Base-by-base conservation (phyloP, 495 filamentous ascomycete genomes). In the Neurospora intermedia region DNA sequence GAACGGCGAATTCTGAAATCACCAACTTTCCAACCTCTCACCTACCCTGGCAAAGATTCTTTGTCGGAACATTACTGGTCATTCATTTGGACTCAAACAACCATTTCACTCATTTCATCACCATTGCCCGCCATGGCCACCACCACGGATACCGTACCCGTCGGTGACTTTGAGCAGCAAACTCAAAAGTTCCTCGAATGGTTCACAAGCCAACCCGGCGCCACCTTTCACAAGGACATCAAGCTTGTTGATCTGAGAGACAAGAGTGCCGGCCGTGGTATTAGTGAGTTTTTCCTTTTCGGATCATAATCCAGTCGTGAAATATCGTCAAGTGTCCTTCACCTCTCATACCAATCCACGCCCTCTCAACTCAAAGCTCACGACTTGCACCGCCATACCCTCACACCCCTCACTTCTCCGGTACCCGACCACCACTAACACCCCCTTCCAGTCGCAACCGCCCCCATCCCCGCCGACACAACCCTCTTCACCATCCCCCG, bases 401-500 rank as follows among this genome's bases (percentile, higher is more conserved):
- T 27, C 23, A n/a, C 15, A 10, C 38, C 69, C 15, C 70, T 31
- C n/a, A n/a, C n/a, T n/a, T n/a, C n/a, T n/a, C n/a, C n/a, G n/a
- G n/a, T n/a, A n/a, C n/a, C n/a, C n/a, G n/a, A n/a, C n/a, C n/a
- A n/a, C n/a, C n/a, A n/a, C 27, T 38, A 38, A 38, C 35, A 38
- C 35, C 35, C 35, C 35, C 38, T 4, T 20, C 20, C 43, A 86
- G 85, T 87, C 62, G 82, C 85, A 6, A 82, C 78, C 9, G 75
- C 78, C n/a, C 81, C 85, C 66, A 85, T 87, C 43, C 76, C 76
- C 20, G 75, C 83, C 41, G 83, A 84, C 27, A 83, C 83, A 0
- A 77, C 83, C 8, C 79, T 87, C 9, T 87, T 87, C 76, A 85
- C 81, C 41, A 84, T 87, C 72, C 85, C 85, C 3, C 81, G 85